Evolutionary conservation across 305 asterid genomes (phyloP).

Genomic region (Solanum chacoense): DNA sequence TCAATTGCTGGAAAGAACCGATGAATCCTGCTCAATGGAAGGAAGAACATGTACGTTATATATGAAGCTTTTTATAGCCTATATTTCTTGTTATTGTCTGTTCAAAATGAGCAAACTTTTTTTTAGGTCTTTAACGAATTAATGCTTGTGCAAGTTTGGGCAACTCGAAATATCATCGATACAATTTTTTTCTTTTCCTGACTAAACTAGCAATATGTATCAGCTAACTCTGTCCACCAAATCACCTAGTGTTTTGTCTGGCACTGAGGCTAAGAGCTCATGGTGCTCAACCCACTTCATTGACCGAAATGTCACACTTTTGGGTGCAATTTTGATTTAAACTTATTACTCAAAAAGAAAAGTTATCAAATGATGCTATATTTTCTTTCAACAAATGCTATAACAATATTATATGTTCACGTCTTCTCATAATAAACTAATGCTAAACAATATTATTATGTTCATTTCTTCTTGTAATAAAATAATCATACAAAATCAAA

Average conservation of each 20-base stretch:
- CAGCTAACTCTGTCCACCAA: not conserved
- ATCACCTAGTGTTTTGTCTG: not conserved
- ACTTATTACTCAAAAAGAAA: not conserved
- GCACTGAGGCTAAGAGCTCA: not conserved
- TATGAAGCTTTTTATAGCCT: not conserved
- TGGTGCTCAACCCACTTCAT: not conserved
- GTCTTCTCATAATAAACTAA: not conserved
- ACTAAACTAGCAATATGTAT: not conserved
- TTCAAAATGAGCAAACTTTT: not conserved
- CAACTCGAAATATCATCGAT: not conserved
- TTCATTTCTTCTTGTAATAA: not conserved
- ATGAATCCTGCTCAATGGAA: conserved; percentile 16
- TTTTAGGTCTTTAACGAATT: not conserved
- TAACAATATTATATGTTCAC: not conserved
- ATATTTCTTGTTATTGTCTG: not conserved
- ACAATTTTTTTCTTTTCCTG: not conserved
- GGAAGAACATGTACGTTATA: conserved; percentile 12
- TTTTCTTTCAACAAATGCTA: not conserved
- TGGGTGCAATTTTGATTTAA: not conserved
- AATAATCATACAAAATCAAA: not conserved
- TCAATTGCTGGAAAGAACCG: conserved; percentile 13
- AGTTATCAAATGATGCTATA: not conserved
- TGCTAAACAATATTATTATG: not conserved
- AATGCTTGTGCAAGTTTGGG: not conserved
- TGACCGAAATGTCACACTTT: rapidly evolving